Conservation (phyloP, 768 basidiomycete genomes). For the Leccinum boreale region DNA sequence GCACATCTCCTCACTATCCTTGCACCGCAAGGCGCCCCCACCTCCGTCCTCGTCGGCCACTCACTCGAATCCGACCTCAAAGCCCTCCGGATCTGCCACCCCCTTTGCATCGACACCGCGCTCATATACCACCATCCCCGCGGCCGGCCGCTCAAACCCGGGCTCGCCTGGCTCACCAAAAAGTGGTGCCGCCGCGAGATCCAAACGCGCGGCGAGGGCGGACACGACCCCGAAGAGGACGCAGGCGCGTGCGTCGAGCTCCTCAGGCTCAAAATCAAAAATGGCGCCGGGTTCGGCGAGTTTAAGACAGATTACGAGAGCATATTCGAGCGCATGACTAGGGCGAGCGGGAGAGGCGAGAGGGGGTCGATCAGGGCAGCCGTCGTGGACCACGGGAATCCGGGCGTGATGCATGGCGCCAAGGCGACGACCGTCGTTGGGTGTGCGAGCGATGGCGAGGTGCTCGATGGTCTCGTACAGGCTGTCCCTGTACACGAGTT, state of each 20-base stretch:
- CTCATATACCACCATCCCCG: conserved; percentile 89
- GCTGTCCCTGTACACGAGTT: conserved; percentile 69
- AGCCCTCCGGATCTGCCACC: conserved; percentile 83
- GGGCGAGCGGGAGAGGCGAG: conserved; percentile 44
- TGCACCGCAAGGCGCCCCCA: conserved; percentile 46
- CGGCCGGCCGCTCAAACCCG: conserved; percentile 90
- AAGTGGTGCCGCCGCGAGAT: conserved; percentile 92
- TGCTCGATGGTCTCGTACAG: conserved; percentile 65
- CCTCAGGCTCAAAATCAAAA: conserved; percentile 73
- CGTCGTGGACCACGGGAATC: conserved; percentile 85
- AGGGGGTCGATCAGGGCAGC: conserved; percentile 50
- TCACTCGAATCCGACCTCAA: conserved; percentile 93
- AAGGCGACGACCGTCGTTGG: conserved; percentile 76
- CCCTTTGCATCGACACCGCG: conserved; percentile 88
- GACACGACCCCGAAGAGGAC: conserved; percentile 95
- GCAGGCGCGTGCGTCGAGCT: conserved; percentile 86
- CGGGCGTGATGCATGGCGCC: conserved; percentile 76
- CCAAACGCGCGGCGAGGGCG: conserved; percentile 77
- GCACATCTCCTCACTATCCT: conserved; percentile 60
- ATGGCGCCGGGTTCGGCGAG: conserved; percentile 80
- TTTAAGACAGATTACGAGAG: conserved; percentile 82
- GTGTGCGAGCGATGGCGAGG: conserved; percentile 76
- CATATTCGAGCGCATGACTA: conserved; percentile 81
- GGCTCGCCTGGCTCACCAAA: conserved; percentile 94
- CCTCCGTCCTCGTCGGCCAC: conserved; percentile 87